Evolutionary conservation across 768 basidiomycete species (phyloP), one percentile per base, ranked within the genome.

Genomic region (Mycena crocata): DNA sequence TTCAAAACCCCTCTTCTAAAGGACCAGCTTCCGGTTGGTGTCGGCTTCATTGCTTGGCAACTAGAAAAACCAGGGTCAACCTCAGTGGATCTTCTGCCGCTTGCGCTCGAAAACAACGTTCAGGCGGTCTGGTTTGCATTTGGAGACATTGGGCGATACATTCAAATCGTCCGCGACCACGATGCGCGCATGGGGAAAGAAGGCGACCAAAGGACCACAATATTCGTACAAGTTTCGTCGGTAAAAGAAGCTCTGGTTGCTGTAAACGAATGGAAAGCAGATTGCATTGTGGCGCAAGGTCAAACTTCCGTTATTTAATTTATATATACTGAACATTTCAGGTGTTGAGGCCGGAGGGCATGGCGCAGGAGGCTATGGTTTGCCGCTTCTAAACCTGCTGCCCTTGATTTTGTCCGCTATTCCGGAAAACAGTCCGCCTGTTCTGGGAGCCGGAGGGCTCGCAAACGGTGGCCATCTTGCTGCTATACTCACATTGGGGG

Each of bases 321-420:
- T n/a, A n/a, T 64, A 21, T 59, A 37, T 56, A 58, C 44, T 73
- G n/a, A n/a, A n/a, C n/a, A 32, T 31, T 31, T 7, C 39, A 94
- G 93, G 93, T 5, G 87, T 83, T 61, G 94, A 95, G 78, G 86
- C 92, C 40, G 94, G 94, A 10, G 94, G 94, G 30, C 94, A 95
- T 77, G 93, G 92, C 9, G 78, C 83, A 50, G n/a, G n/a, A n/a
- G 68, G 78, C 24, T 73, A 82, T 42, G 87, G 90, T 9, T 85
- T 86, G 39, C 87, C 93, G 1, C 81, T 92, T 57, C 76, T 89
- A 59, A 86, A 85, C 19, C 80, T 94, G 46, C 73, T 94, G 57
- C 83, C 90, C 9, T 79, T 82, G 58, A 81, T 93, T 69, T 77
- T 88, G 45, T 76, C 82, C 37, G 79, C 76, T 15, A 67, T 88